Percentiles rank a stretch among this genome's conserved stretches.
phyloP scores from a whole-genome alignment of 768 basidiomycete genomes.

The Tricholoma hemisulphureum region DNA sequence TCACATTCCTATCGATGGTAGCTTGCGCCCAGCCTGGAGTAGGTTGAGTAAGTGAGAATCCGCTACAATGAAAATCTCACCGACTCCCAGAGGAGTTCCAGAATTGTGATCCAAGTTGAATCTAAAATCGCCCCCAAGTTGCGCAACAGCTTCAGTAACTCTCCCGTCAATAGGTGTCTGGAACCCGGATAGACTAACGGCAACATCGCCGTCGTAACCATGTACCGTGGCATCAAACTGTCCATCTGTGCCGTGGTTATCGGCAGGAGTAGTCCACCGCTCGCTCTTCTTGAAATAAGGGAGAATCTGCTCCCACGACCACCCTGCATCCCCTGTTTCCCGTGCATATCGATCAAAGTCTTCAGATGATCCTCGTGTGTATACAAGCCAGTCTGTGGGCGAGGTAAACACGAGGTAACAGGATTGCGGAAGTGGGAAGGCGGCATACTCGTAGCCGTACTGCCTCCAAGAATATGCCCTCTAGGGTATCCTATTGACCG shows the following conservation, averaged over 20 bases:
- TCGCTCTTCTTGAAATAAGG: constrained; percentile 30
- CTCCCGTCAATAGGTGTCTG: constrained; percentile 19
- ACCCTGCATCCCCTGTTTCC: constrained; percentile 26
- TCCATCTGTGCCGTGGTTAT: constrained; percentile 27
- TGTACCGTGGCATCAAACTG: constrained; percentile 31
- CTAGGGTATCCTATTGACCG: constrained; percentile 19
- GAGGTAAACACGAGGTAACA: no score
- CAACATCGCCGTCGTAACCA: constrained; percentile 23
- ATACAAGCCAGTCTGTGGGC: constrained; percentile 15
- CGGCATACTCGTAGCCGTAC: no score
- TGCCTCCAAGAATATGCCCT: constrained; percentile 26
- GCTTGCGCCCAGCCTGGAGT: constrained; percentile 20
- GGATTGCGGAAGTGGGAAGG: no score
- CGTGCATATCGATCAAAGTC: constrained; percentile 30
- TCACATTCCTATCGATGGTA: constrained; percentile 19
- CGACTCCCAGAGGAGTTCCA: constrained; percentile 27
- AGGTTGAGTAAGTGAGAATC: not conserved
- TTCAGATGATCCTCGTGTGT: constrained; percentile 28
- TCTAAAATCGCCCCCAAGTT: constrained; percentile 28
- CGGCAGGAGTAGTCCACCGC: constrained; percentile 23
- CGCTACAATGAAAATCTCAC: constrained; percentile 6
- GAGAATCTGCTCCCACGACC: constrained; percentile 28
- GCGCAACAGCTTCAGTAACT: constrained; percentile 27
- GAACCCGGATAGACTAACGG: constrained; percentile 24
- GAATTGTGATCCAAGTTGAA: constrained; percentile 29